Evolutionary conservation across 805 yeast genomes (phyloP).

Genomic region (Danielia oregonensis): DNA sequence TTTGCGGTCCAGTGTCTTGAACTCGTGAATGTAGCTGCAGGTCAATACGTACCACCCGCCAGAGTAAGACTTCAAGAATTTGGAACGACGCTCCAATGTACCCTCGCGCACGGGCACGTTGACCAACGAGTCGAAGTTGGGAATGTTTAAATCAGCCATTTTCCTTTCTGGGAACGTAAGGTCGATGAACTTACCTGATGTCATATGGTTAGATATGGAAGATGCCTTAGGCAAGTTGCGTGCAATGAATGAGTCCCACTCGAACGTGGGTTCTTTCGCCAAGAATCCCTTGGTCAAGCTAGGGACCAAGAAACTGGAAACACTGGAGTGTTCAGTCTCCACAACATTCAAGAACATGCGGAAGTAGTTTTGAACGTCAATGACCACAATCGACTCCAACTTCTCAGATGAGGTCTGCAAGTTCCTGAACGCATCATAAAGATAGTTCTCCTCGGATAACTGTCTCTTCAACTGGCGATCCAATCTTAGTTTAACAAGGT

Average conservation of each 20-base stretch:
- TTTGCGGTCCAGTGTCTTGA: conserved; percentile 76
- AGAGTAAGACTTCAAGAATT: conserved; percentile 86
- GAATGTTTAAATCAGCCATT: conserved; percentile 54
- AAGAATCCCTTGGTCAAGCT: conserved; percentile 55
- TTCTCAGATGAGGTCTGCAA: conserved; percentile 85
- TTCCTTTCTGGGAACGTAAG: conserved; percentile 35
- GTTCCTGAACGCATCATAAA: conserved; percentile 85
- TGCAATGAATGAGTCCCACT: conserved; percentile 82
- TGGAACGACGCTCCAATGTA: conserved; percentile 81
- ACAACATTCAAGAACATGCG: conserved; percentile 66
- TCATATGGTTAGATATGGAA: conserved; percentile 20
- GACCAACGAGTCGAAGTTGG: conserved; percentile 65
- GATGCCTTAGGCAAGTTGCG: conserved; percentile 49
- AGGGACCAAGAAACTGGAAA: conserved; percentile 62
- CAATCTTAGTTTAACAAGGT: conserved; percentile 61
- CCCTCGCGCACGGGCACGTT: conserved; percentile 69
- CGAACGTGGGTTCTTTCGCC: conserved; percentile 72
- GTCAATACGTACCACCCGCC: conserved; percentile 90
- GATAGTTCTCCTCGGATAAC: conserved; percentile 75
- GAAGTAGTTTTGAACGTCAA: conserved; percentile 81
- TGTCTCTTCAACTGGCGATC: conserved; percentile 79
- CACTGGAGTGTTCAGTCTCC: conserved; percentile 69
- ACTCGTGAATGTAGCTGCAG: conserved; percentile 84
- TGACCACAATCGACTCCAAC: conserved; percentile 78
- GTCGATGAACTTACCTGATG: conserved; percentile 39